Evolutionary conservation across 1,139 yeast genomes (phyloP).

Genomic region (Candida sp.): DNA sequence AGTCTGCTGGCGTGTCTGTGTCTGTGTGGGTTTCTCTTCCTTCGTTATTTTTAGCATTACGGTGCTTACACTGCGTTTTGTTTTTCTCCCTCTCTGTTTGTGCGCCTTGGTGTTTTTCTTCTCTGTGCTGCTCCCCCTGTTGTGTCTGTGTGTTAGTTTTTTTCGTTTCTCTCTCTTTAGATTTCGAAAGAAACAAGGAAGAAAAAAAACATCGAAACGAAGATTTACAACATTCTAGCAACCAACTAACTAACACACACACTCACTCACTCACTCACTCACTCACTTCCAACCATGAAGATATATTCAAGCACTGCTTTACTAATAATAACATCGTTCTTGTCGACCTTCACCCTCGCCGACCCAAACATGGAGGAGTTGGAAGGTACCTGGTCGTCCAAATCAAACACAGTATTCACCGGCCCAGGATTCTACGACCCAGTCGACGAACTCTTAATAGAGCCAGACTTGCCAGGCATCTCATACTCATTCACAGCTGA

Average conservation of each 20-base stretch:
- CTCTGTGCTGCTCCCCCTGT: too few relatives aligned
- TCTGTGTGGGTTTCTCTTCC: background rate
- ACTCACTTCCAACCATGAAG: background rate
- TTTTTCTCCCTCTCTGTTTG: too few relatives aligned
- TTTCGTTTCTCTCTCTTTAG: background rate
- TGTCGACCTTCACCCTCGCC: conserved; percentile 14
- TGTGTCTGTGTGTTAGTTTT: too few relatives aligned
- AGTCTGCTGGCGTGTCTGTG: background rate
- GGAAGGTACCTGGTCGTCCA: conserved; percentile 96
- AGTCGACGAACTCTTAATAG: conserved; percentile 89
- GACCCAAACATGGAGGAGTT: conserved; percentile 43
- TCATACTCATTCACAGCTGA: conserved; percentile 92
- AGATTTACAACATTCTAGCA: background rate
- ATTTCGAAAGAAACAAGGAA: background rate
- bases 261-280: background rate
- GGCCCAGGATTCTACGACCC: conserved; percentile 99
- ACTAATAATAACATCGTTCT: conserved; percentile 4
- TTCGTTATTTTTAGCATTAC: background rate
- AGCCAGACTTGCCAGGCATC: conserved; percentile 95
- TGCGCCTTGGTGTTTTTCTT: too few relatives aligned
- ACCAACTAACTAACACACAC: background rate
- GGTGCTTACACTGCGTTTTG: too few relatives aligned
- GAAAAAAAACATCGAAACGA: background rate
- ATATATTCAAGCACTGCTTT: conserved; percentile 2
- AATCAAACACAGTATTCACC: conserved; percentile 92